phyloP scores from a whole-genome alignment of 441 rosid species.

The Cnidoscolus chayamansa region DNA sequence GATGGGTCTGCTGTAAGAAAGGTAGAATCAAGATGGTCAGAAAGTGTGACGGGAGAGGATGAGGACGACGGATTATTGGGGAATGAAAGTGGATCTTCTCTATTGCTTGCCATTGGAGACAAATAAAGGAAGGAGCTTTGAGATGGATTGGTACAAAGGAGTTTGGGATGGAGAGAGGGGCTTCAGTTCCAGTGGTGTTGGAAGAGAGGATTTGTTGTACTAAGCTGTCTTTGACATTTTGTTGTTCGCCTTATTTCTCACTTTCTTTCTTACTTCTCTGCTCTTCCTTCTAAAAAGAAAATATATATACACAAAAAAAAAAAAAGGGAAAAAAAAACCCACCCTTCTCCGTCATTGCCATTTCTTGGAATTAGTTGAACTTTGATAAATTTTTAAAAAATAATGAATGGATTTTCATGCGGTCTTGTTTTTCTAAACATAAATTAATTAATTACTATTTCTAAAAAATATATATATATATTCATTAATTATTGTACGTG shows the following conservation, averaged over 20 bases:
- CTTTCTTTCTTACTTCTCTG: not conserved
- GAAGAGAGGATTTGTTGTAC: not conserved
- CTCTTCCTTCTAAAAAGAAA: not conserved
- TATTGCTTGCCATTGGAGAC: slow-evolving; percentile 51
- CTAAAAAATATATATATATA: too few species aligned
- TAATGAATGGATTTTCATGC: not conserved
- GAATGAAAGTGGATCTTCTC: slow-evolving; percentile 61
- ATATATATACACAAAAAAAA: too few species aligned
- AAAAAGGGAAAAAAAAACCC: too few species aligned
- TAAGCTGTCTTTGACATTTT: not conserved
- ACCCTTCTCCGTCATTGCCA: not conserved
- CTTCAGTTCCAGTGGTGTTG: slow-evolving; percentile 19
- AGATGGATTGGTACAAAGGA: not conserved
- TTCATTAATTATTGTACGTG: too few species aligned
- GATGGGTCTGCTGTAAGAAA: slow-evolving; percentile 49
- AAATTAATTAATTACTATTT: too few species aligned
- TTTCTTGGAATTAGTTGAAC: not conserved
- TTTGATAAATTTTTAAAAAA: not conserved
- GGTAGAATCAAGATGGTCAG: slow-evolving; percentile 53
- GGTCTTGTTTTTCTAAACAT: too few species aligned
- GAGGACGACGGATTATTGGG: slow-evolving; percentile 50
- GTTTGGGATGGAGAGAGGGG: not conserved
- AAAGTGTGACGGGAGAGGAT: slow-evolving; percentile 64
- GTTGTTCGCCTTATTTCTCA: not conserved
- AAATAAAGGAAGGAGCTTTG: slow-evolving; percentile 2